Base-by-base conservation (phyloP, 495 filamentous ascomycete genomes). In the Aspergillus coremiiformis region DNA sequence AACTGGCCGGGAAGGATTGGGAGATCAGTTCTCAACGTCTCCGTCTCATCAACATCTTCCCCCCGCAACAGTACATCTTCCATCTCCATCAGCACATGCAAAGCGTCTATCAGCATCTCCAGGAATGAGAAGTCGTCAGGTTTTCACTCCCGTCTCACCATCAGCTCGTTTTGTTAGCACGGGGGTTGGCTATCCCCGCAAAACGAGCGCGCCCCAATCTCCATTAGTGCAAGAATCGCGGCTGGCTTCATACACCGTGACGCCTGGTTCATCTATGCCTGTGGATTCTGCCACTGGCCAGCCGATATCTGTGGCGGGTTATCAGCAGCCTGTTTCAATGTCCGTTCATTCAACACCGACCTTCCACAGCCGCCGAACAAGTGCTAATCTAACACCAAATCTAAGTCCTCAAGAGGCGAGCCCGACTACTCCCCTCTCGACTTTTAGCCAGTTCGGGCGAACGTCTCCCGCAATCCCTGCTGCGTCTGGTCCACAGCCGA, bases 101-200 rank as follows among this genome's bases (percentile, higher is more conserved):
- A 65, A 61, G 39, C 67, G 47, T 29, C 56, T 51, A 52, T 69
- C 65, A 4, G 63, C 71, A 44, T 78, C 62, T 47, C 66, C 66
- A 41, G 70, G 52, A 55, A 69, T 58, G 63, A 63, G 59, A 54
- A 60, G 66, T 19, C 75, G 82, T 44, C 74, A 75, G 49, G 75
- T 82, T n/a, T 71, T 87, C 58, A 84, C 80, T 29, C 84, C 86
- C 19, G 74, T 75, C 50, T 87, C 85, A 14, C 85, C 85, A 19
- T 71, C 78, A 3, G 68, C 67, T 39, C 66, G 71, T 11, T 68
- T 74, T 47, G 64, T 67, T 11, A 53, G 63, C 44, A 49, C 54
- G 1, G 56, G 56, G 42, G 68, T 66, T 8, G 62, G 66, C 19
- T 71, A 74, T 29, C 68, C 72, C 23, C 70, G 70, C 6, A 74